Base-by-base conservation (phyloP, 257 asterid genomes). In the Orobanche coerulescens region DNA sequence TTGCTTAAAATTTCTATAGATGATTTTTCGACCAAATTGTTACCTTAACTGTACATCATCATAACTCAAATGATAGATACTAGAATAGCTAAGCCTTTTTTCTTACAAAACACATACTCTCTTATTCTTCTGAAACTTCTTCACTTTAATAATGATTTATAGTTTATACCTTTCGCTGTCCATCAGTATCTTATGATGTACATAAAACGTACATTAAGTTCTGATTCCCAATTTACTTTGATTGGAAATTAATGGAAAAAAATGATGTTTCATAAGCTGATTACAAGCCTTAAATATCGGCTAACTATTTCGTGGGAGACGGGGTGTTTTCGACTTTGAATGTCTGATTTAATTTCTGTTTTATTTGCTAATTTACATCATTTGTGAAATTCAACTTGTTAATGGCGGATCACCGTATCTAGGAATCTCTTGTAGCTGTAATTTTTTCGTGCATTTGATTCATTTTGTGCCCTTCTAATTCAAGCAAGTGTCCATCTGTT, bases 361-460 rank as follows among this genome's bases (percentile, higher is more conserved):
- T 26, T 40, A 15, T 2, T 30, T 30, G 44, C 9, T 28, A 39
- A 25, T 13, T 48, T 13, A 11, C 60, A 67, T 16, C 30, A 53
- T 42, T 28, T 44, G 7, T 15, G 31, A 49, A 26, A 5, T 26
- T 58, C 42, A 47, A 18, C 22, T 47, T 11, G 10, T 15, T 54
- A 12, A 43, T 64, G 62, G 30, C 6, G 6, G 31, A 19, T 34
- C 33, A 26, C 47, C 39, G 25, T 68, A 37, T 59, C 51, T 15
- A 23, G 52, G 19, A 10, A 20, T 15, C 13, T 3, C 20, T 47
- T 28, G 40, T 6, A 50, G 19, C 34, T 46, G 16, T 13, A 25
- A 36, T n/a, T 70, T 40, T 13, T 39, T 43, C 48, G 43, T 30
- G 46, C 52, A 73, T 51, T 18, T 22, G 52, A 31, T 10, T 64